These are phyloP conservation scores for Thymus quinquecostatus DNA, from an alignment of 257 asterid species.

Conservation along the genomic window DNA sequence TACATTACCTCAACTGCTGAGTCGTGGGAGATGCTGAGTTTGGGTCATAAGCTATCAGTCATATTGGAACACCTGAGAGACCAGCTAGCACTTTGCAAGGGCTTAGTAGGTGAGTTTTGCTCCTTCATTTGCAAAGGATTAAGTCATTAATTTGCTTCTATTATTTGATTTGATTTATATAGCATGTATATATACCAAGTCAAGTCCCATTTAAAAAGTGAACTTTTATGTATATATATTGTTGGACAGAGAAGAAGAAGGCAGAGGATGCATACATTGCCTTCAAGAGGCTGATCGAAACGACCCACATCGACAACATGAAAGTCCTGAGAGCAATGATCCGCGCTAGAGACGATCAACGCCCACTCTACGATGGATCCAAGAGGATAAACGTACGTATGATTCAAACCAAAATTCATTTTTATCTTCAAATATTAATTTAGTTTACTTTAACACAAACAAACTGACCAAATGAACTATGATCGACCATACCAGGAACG, in stretches of 20 bases:
- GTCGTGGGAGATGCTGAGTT: constrained; percentile 57
- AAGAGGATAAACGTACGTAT: constrained; percentile 36
- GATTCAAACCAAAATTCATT: too few relatives aligned
- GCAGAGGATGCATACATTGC: constrained; percentile 37
- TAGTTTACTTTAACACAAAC: too few relatives aligned
- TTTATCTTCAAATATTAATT: too few relatives aligned
- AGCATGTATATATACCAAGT: too few relatives aligned
- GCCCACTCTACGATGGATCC: constrained; percentile 50
- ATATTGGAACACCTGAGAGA: constrained; percentile 45
- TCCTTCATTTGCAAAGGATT: background rate
- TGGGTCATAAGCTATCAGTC: constrained; percentile 56
- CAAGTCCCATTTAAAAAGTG: too few relatives aligned
- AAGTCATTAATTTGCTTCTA: too few relatives aligned
- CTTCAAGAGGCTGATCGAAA: constrained; percentile 42
- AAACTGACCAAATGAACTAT: too few relatives aligned
- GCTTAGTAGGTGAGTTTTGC: constrained; percentile 41
- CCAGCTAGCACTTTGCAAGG: constrained; percentile 33
- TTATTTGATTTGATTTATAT: too few relatives aligned
- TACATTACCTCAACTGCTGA: constrained; percentile 54
- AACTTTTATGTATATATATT: too few relatives aligned
- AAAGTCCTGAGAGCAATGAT: constrained; percentile 51
- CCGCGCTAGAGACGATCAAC: constrained; percentile 42
- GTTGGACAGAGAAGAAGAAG: constrained; percentile 33
- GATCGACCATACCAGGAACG: constrained; percentile 42
- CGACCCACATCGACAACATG: constrained; percentile 58